These are phyloP conservation scores for Chalciporus pseudorubinellus DNA, from an alignment of 768 basidiomycete genomes.

Conservation along the genomic window DNA sequence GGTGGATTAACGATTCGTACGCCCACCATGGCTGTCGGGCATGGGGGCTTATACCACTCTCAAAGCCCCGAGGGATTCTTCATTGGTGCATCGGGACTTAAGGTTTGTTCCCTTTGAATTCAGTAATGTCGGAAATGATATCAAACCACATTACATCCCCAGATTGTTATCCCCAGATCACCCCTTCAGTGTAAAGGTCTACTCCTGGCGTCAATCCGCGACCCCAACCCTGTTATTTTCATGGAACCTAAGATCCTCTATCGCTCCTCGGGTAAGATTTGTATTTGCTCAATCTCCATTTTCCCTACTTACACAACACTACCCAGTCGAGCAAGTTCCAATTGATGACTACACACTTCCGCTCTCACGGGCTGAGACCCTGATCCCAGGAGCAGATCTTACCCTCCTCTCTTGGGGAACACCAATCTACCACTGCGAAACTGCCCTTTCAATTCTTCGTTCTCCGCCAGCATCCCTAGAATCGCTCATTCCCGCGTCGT, in stretches of 20 bases:
- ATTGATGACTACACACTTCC: slow-evolving; percentile 85
- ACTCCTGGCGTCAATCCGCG: slow-evolving; percentile 80
- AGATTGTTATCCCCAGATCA: slow-evolving; percentile 88
- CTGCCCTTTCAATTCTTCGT: slow-evolving; percentile 70
- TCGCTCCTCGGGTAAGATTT: slow-evolving; percentile 72
- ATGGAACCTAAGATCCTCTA: slow-evolving; percentile 96
- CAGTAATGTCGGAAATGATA: background rate
- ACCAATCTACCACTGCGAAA: slow-evolving; percentile 85
- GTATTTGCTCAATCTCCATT: background rate
- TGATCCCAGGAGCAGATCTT: slow-evolving; percentile 75
- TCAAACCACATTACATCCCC: background rate
- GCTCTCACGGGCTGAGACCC: slow-evolving; percentile 74
- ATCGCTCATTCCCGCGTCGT: slow-evolving; percentile 57
- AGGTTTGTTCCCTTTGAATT: slow-evolving; percentile 44
- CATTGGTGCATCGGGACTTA: slow-evolving; percentile 84
- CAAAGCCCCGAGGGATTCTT: slow-evolving; percentile 96
- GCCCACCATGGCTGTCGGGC: slow-evolving; percentile 89
- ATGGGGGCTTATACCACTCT: slow-evolving; percentile 92
- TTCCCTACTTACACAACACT: slow-evolving; percentile 2
- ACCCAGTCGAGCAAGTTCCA: slow-evolving; percentile 85
- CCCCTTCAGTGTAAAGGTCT: slow-evolving; percentile 96
- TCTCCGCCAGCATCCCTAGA: slow-evolving; percentile 65
- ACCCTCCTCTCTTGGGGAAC: slow-evolving; percentile 94
- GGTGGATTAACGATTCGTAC: slow-evolving; percentile 80
- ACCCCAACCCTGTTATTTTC: slow-evolving; percentile 92